phyloP scores from a whole-genome alignment of 495 filamentous ascomycete species.

The Penicillium canescens region DNA sequence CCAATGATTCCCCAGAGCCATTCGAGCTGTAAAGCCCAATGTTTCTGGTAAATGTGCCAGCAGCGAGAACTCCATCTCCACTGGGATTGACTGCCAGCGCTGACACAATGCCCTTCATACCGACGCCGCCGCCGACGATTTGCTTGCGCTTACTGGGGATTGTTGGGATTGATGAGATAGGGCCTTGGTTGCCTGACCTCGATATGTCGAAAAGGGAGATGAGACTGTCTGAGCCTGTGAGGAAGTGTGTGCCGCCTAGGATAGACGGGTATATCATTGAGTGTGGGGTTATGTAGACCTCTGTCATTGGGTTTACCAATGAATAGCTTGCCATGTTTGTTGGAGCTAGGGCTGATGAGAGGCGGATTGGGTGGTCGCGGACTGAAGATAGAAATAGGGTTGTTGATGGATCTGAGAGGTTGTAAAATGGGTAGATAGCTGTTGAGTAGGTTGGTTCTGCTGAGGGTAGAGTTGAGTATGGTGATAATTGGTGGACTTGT shows the following conservation, averaged over 20 bases:
- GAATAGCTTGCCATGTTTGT: slow-evolving; percentile 61
- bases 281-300: slow-evolving; percentile 73
- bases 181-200: slow-evolving; percentile 59
- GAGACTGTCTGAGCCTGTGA: slow-evolving; percentile 72
- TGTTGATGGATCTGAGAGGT: slow-evolving; percentile 62
- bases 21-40: slow-evolving; percentile 75
- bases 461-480: slow-evolving; percentile 61
- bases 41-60: slow-evolving; percentile 77
- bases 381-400: slow-evolving; percentile 67
- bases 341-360: slow-evolving; percentile 59
- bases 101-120: slow-evolving; percentile 83
- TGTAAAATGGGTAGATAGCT: slow-evolving; percentile 71
- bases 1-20: slow-evolving; percentile 64
- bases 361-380: slow-evolving; percentile 73
- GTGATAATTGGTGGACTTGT: slow-evolving; percentile 49
- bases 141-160: slow-evolving; percentile 74
- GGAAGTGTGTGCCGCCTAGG: slow-evolving; percentile 55
- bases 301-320: slow-evolving; percentile 71
- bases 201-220: slow-evolving; percentile 79
- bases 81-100: slow-evolving; percentile 55
- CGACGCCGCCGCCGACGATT: slow-evolving; percentile 66
- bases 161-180: slow-evolving; percentile 63
- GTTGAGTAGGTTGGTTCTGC: slow-evolving; percentile 72
- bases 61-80: slow-evolving; percentile 65
- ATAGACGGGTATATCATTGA: slow-evolving; percentile 67